These are phyloP conservation scores for Cladophialophora psammophila DNA, from an alignment of 2,329 filamentous ascomycete genomes.

Conservation along the genomic window DNA sequence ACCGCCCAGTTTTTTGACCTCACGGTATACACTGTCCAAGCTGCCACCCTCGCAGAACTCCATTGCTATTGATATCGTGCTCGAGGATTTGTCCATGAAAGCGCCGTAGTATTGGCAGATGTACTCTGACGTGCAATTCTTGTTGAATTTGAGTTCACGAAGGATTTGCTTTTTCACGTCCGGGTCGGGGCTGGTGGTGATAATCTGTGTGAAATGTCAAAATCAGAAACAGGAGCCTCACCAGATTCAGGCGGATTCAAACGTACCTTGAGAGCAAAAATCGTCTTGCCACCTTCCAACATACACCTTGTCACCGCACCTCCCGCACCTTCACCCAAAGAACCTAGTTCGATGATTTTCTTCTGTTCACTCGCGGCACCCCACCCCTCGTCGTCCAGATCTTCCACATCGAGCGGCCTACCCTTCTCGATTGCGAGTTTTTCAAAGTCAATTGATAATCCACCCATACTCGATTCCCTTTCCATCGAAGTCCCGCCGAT, in stretches of 20 bases:
- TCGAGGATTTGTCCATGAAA: constrained; percentile 93
- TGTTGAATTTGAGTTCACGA: constrained; percentile 96
- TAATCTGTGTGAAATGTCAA: constrained; percentile 68
- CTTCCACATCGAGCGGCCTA: constrained; percentile 85
- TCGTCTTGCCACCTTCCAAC: constrained; percentile 87
- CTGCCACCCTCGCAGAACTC: constrained; percentile 98
- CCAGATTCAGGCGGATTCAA: background rate
- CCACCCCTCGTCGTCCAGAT: constrained; percentile 95
- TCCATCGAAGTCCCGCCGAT: constrained; percentile 81
- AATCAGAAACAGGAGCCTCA: background rate
- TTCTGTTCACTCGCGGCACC: constrained; percentile 88
- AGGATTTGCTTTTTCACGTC: constrained; percentile 99
- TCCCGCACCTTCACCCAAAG: constrained; percentile 91
- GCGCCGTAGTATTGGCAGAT: constrained; percentile 98
- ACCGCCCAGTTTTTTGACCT: constrained; percentile 93
- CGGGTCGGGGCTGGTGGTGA: constrained; percentile 96
- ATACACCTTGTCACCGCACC: constrained; percentile 92
- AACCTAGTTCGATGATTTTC: constrained; percentile 85
- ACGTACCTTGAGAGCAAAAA: constrained; percentile 92
- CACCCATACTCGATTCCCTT: constrained; percentile 79
- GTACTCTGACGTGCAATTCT: constrained; percentile 92
- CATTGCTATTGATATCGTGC: constrained; percentile 98
- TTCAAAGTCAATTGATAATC: constrained; percentile 77
- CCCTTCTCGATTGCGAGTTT: constrained; percentile 83
- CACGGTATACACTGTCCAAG: constrained; percentile 94